Conservation (phyloP, 805 yeast genomes). For the Saccharomyces jurei region DNA sequence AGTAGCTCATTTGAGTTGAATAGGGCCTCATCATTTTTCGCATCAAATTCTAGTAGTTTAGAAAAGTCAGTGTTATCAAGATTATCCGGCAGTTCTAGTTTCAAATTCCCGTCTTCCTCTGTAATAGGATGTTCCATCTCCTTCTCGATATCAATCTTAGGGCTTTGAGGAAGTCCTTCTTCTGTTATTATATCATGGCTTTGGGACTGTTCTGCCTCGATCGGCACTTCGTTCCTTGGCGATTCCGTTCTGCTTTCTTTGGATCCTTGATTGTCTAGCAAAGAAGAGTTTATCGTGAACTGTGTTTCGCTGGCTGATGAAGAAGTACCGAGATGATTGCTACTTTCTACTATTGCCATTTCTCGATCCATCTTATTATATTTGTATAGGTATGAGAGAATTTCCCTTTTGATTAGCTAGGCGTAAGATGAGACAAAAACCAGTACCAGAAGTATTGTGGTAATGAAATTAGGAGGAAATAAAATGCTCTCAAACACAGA, state of each 20-base stretch:
- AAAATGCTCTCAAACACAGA: neutral
- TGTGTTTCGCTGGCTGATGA: neutral
- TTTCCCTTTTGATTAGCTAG: neutral
- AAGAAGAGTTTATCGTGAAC: neutral
- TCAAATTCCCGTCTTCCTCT: constrained; percentile 11
- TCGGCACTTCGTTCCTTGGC: neutral
- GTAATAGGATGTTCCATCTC: neutral
- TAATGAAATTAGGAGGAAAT: neutral
- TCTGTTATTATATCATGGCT: neutral
- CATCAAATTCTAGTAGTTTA: constrained; percentile 27
- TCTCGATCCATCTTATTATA: neutral
- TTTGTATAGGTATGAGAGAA: neutral
- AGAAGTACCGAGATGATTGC: neutral
- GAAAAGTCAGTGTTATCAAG: constrained; percentile 26
- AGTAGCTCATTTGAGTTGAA: constrained; percentile 15
- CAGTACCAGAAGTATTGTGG: neutral
- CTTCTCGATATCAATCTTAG: neutral
- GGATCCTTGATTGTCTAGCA: neutral
- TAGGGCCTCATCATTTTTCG: constrained; percentile 26
- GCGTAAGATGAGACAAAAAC: neutral
- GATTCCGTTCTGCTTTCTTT: neutral
- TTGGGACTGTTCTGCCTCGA: neutral
- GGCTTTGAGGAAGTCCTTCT: neutral
- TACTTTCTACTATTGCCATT: neutral
- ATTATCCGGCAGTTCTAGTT: constrained; percentile 19